Percentiles rank a stretch among this genome's conserved stretches.
phyloP scores from a whole-genome alignment of 352 stramenopile genomes.

The Globisporangium irregulare region DNA sequence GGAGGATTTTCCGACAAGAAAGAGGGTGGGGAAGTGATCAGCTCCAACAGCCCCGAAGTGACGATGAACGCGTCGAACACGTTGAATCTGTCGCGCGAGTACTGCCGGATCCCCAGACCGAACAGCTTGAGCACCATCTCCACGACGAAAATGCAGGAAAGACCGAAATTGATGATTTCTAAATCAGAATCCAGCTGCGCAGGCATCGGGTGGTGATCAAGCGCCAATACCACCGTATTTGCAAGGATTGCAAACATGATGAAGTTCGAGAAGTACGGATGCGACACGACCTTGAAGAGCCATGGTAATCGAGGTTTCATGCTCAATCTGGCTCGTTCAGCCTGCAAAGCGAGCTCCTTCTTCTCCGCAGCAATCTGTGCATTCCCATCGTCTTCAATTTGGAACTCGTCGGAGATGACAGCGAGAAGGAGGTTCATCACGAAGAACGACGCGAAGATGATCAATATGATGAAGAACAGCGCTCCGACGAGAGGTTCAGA shows the following conservation, averaged over 20 bases:
- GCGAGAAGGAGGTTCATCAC: conserved; percentile 92
- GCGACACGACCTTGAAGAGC: conserved; percentile 59
- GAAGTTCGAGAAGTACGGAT: conserved; percentile 50
- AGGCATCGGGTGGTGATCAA: conserved; percentile 84
- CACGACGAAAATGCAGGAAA: conserved; percentile 69
- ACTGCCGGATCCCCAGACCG: conserved; percentile 74
- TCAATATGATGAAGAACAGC: conserved; percentile 88
- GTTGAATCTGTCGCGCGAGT: conserved; percentile 76
- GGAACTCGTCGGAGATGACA: conserved; percentile 91
- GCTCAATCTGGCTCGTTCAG: conserved; percentile 29
- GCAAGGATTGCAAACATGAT: conserved; percentile 78
- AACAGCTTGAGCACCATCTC: conserved; percentile 85
- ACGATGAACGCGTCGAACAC: conserved; percentile 89
- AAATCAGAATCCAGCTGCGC: conserved; percentile 42
- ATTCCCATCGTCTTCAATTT: conserved; percentile 49
- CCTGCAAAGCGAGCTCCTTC: conserved; percentile 28
- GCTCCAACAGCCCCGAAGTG: conserved; percentile 69
- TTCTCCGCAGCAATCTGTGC: conserved; percentile 30
- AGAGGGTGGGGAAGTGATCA: conserved; percentile 56
- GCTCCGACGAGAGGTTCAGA: conserved; percentile 53
- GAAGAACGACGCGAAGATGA: conserved; percentile 92
- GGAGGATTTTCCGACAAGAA: conserved; percentile 57
- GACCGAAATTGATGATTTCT: conserved; percentile 77
- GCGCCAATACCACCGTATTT: conserved; percentile 80
- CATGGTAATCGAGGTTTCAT: conserved; percentile 28